A percentile compares a stretch with the other conserved stretches of the same genome.
phyloP scores from a whole-genome alignment of 176 grass and related monocot species.

The Ensete ventricosum region DNA sequence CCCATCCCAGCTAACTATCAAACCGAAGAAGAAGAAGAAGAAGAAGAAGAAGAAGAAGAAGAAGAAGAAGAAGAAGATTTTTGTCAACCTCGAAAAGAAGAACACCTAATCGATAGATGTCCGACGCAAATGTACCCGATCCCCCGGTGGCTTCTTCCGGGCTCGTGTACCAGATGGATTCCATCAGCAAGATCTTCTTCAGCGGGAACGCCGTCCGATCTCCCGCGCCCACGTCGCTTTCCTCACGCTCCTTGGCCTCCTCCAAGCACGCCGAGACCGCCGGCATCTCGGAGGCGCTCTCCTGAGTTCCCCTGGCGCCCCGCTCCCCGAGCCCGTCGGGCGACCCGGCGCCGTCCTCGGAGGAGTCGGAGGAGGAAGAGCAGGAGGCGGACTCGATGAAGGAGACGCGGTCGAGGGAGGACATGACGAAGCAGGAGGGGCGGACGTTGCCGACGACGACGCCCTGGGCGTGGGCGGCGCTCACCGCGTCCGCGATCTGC shows the following conservation, averaged over 20 bases:
- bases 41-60: neutral
- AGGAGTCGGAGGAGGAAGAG: conserved; percentile 55
- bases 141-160: conserved; percentile 53
- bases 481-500: conserved; percentile 75
- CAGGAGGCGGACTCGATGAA: conserved; percentile 94
- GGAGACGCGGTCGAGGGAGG: conserved; percentile 68
- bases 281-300: neutral
- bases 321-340: conserved; percentile 6
- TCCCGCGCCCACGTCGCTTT: conserved; percentile 18
- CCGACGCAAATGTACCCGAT: conserved; percentile 63
- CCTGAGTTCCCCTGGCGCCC: neutral
- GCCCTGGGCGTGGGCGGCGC: conserved; percentile 74
- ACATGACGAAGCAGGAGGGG: conserved; percentile 89
- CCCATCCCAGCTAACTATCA: neutral
- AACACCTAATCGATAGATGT: conserved; percentile 86
- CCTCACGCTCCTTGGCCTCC: neutral
- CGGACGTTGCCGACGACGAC: conserved; percentile 73
- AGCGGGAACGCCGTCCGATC: conserved; percentile 60
- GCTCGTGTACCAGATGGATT: conserved; percentile 87
- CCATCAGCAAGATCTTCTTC: conserved; percentile 65
- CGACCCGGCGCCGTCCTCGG: conserved; percentile 26
- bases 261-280: neutral
- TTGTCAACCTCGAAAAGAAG: conserved; percentile 75
- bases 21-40: neutral
- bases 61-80: neutral